Percentiles rank a stretch among this genome's conserved stretches.
Evolutionary conservation across 2,329 filamentous ascomycete species (phyloP).

Genomic region (Dactylellina leptospora): DNA sequence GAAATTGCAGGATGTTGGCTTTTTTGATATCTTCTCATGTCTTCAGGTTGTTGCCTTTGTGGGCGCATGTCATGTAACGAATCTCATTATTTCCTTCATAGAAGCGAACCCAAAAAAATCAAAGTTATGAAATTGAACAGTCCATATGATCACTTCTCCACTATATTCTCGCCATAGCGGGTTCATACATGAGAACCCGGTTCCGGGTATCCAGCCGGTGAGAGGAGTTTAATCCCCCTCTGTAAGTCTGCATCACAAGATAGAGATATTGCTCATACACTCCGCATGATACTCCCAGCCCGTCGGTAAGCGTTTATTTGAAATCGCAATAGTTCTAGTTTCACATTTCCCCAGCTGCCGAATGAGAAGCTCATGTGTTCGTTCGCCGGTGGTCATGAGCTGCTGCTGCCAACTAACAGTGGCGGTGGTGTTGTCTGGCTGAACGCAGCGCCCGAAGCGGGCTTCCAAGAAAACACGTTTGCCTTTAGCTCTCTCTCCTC

Average conservation of each 20-base stretch:
- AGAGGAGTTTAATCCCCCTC: neutral
- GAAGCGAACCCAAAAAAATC: slow-evolving; percentile 18
- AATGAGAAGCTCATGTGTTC: slow-evolving; percentile 40
- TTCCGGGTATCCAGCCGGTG: neutral
- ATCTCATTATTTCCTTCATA: slow-evolving; percentile 40
- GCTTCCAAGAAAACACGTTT: slow-evolving; percentile 53
- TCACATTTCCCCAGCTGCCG: slow-evolving; percentile 2
- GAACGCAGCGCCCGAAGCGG: neutral
- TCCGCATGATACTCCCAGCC: slow-evolving; percentile 29
- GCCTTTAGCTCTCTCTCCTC: slow-evolving; percentile 26
- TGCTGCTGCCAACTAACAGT: neutral
- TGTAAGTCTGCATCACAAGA: neutral
- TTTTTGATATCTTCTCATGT: neutral
- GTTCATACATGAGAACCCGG: no score
- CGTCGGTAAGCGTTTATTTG: neutral
- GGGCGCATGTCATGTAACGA: slow-evolving; percentile 37
- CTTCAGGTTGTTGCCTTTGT: neutral
- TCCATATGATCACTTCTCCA: neutral
- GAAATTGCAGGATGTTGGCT: neutral
- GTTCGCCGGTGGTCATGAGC: neutral
- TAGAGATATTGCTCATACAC: slow-evolving; percentile 31
- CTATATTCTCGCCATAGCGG: no score
- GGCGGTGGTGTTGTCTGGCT: neutral
- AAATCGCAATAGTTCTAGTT: neutral
- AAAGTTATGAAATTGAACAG: neutral